Conservation (phyloP, 768 basidiomycete species). For the Tylopilus balloui region DNA sequence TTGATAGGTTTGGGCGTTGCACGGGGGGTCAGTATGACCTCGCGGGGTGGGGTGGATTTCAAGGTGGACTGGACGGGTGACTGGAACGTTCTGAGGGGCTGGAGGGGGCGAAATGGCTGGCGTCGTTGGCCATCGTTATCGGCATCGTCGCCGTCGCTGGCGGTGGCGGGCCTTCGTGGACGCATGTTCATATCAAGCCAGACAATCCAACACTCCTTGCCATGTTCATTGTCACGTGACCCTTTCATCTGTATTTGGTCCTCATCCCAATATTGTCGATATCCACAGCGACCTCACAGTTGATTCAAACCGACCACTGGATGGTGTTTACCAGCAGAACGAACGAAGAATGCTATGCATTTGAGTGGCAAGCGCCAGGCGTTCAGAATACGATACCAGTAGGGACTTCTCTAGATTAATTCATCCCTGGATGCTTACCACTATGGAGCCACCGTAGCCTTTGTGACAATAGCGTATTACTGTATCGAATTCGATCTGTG, state of each 20-base stretch:
- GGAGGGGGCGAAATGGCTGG: slow-evolving; percentile 20
- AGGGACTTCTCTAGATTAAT: no score
- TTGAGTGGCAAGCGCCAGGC: no score
- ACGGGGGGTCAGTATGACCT: slow-evolving; percentile 44
- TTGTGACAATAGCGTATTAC: no score
- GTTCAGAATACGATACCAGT: no score
- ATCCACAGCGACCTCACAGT: no score
- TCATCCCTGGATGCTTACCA: no score
- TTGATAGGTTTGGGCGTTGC: slow-evolving; percentile 36
- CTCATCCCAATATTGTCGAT: no score
- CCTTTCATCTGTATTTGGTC: neutral
- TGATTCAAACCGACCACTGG: no score
- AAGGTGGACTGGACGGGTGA: slow-evolving; percentile 44
- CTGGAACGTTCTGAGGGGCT: slow-evolving; percentile 2
- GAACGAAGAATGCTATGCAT: no score
- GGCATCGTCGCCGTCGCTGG: neutral
- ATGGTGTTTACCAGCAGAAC: no score
- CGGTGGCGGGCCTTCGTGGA: slow-evolving; percentile 9
- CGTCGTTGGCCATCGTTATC: slow-evolving; percentile 7
- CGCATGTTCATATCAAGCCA: slow-evolving; percentile 18
- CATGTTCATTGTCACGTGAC: slow-evolving; percentile 13
- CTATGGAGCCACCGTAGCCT: no score
- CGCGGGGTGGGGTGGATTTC: slow-evolving; percentile 68
- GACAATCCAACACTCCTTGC: slow-evolving; percentile 4
- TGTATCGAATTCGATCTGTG: neutral